phyloP scores from a whole-genome alignment of 495 filamentous ascomycete species.

The Aspergillus haitiensis region DNA sequence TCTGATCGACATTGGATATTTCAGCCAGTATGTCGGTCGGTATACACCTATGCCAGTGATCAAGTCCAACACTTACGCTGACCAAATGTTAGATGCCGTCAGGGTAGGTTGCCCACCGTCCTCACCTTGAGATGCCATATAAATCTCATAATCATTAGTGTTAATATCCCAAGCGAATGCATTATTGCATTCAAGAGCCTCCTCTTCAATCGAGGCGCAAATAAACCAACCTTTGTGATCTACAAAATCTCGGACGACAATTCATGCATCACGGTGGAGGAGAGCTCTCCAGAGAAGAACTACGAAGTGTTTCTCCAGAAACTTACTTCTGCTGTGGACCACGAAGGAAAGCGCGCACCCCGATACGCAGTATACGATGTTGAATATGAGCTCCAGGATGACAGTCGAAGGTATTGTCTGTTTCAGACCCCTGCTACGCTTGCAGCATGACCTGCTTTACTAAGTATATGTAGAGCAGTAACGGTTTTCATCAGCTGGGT shows the following conservation, averaged over 20 bases:
- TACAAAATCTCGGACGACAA: slow-evolving; percentile 17
- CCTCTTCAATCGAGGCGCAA: slow-evolving; percentile 4
- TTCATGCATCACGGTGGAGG: not conserved
- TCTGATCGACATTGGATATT: not conserved
- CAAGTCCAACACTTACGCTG: not conserved
- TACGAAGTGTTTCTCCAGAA: slow-evolving; percentile 17
- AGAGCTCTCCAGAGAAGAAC: slow-evolving; percentile 9
- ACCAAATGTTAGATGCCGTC: slow-evolving; percentile 11
- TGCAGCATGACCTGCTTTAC: not conserved
- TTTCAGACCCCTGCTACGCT: not conserved
- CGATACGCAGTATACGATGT: slow-evolving; percentile 18
- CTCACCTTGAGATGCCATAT: not conserved
- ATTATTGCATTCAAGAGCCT: slow-evolving; percentile 4
- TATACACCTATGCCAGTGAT: not conserved
- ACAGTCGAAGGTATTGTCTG: slow-evolving; percentile 1
- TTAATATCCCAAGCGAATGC: slow-evolving; percentile 8
- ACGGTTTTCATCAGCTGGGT: slow-evolving; percentile 15
- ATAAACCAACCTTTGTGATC: slow-evolving; percentile 7
- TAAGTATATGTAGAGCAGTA: slow-evolving; percentile 3
- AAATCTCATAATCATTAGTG: not conserved
- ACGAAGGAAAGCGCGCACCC: slow-evolving; percentile 7
- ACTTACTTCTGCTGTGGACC: not conserved
- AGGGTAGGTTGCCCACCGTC: slow-evolving; percentile 1
- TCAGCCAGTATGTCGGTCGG: slow-evolving; percentile 9
- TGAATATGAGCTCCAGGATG: slow-evolving; percentile 12